phyloP scores from a whole-genome alignment of 2,329 filamentous ascomycete species.

The Aspergillus felis region DNA sequence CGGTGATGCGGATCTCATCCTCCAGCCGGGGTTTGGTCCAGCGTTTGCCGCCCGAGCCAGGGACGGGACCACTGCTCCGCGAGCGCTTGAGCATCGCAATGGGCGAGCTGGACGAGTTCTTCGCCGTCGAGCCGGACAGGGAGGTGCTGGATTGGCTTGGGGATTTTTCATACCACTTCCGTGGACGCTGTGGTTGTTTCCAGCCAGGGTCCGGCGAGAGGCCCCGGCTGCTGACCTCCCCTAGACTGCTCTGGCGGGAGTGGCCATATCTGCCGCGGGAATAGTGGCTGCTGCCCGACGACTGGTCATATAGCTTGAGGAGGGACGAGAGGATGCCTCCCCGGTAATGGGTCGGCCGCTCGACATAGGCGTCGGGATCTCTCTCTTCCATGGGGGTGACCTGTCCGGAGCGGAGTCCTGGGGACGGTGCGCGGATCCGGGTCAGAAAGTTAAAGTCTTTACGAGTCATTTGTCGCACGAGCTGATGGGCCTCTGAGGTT shows the following conservation, averaged over 20 bases:
- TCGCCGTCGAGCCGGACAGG: conserved; percentile 26
- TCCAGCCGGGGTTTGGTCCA: conserved; percentile 33
- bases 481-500: conserved; percentile 29
- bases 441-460: conserved; percentile 29
- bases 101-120: conserved; percentile 26
- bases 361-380: conserved; percentile 60
- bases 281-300: conserved; percentile 26
- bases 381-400: conserved; percentile 33
- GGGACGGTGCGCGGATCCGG: conserved; percentile 29
- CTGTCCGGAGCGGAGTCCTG: conserved; percentile 32
- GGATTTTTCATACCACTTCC: conserved; percentile 41
- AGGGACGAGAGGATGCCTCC: conserved; percentile 70
- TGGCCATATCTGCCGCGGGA: conserved; percentile 24
- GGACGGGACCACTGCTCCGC: conserved; percentile 32
- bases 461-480: conserved; percentile 36
- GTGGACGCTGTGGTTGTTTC: conserved; percentile 22
- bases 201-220: conserved; percentile 31
- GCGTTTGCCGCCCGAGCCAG: conserved; percentile 22
- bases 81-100: conserved; percentile 33
- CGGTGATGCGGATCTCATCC: conserved; percentile 57
- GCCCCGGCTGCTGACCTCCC: conserved; percentile 27
- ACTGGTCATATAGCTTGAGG: conserved; percentile 64
- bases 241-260: conserved; percentile 29
- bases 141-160: conserved; percentile 34
- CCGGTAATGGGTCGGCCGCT: conserved; percentile 64